Evolutionary conservation across 495 filamentous ascomycete genomes (phyloP), one percentile per base, ranked within the genome.

Genomic region (Hypoxylon intermedium): DNA sequence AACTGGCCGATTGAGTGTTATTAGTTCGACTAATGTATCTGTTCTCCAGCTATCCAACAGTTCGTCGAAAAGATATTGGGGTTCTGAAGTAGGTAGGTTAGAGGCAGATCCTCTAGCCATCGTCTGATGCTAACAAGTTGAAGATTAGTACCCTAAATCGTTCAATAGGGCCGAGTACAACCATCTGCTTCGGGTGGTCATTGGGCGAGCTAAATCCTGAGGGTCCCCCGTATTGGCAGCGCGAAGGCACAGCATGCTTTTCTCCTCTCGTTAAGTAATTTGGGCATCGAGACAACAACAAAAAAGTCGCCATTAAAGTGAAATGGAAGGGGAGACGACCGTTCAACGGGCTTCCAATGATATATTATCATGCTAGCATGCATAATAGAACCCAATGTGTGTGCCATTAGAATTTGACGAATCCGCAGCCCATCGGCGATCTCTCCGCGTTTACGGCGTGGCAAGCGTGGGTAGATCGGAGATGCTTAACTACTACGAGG

Each of bases 391-490:
- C 36, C 40, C 46, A 40, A 54, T 50, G 52, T 48, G 37, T 20
- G 51, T 65, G 38, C 47, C 40, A 48, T 56, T 48, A 23, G 52
- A 31, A 40, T 46, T 45, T 21, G 38, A 37, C 61, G 55, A 65
- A 57, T 57, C 56, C 56, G 51, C 44, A 65, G 24, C 21, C 11
- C 46, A 65, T 65, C 62, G 62, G 56, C 56, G 62, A 65, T 60
- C 56, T 56, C 62, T 60, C 62, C 57, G 62, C 47, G 44, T 60
- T 37, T 57, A 46, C 34, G 30, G 6, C 26, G 45, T 15, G 9
- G 34, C 13, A 12, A 12, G 9, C 31, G 9, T 40, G 18, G 40
- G 18, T 26, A 51, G 55, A 54, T 60, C 51, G 55, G 56, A 54
- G 62, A 65, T 60, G 56, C 56, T 60, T 40, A 36, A 51, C 53